These are phyloP conservation scores for Colletotrichum sp. DNA, from an alignment of 2,329 filamentous ascomycete species.

Conservation along the genomic window DNA sequence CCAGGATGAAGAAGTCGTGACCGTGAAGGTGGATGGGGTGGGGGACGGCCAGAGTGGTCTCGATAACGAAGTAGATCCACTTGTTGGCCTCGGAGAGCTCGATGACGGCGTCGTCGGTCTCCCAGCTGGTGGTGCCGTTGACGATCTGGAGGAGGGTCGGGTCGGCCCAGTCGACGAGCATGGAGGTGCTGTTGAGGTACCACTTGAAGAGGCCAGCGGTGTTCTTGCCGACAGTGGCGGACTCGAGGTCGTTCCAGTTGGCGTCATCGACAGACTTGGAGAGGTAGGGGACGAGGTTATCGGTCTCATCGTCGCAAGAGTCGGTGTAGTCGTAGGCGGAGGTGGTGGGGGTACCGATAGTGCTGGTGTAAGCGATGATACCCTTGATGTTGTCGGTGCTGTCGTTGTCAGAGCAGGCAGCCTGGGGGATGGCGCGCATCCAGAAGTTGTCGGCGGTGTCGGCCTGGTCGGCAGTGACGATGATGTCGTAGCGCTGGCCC, in stretches of 20 bases:
- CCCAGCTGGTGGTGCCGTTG: conserved; percentile 17
- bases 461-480: conserved; percentile 45
- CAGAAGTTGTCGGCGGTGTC: conserved; percentile 49
- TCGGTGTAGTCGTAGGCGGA: conserved; percentile 19
- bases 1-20: conserved; percentile 39
- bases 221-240: conserved; percentile 29
- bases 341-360: conserved; percentile 15
- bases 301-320: conserved; percentile 41
- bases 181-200: conserved; percentile 51
- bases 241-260: conserved; percentile 32
- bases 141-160: conserved; percentile 40
- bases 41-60: conserved; percentile 32
- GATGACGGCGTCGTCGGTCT: conserved; percentile 26
- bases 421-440: conserved; percentile 51
- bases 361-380: conserved; percentile 49
- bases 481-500: conserved; percentile 51
- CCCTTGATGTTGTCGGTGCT: conserved; percentile 50
- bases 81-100: conserved; percentile 24
- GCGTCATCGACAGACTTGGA: conserved; percentile 22
- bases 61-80: conserved; percentile 38
- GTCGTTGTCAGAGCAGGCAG: conserved; percentile 43
- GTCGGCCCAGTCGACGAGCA: conserved; percentile 50
- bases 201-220: conserved; percentile 45
- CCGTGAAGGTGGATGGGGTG: conserved; percentile 59
- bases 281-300: conserved; percentile 42